phyloP scores from a whole-genome alignment of 108 stramenopile genomes.

The Nitzschia sp. region DNA sequence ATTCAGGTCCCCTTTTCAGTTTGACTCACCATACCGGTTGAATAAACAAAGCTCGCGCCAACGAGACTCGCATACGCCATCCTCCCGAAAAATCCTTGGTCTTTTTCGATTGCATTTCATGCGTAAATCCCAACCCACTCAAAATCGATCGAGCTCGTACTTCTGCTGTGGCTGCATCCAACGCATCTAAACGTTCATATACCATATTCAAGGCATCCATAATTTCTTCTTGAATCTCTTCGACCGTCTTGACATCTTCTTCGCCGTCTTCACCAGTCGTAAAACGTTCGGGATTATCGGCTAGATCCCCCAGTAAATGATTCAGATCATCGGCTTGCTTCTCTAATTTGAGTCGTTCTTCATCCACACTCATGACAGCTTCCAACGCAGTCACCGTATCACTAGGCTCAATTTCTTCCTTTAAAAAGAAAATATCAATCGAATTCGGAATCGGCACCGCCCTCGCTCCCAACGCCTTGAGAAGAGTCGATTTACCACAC shows the following conservation, averaged over 20 bases:
- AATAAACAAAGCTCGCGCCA: slow-evolving; percentile 96
- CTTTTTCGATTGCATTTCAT: slow-evolving; percentile 89
- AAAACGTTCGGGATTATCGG: slow-evolving; percentile 60
- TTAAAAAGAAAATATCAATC: slow-evolving; percentile 96
- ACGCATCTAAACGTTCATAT: slow-evolving; percentile 95
- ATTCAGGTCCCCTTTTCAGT: slow-evolving; percentile 2
- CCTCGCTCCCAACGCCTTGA: slow-evolving; percentile 90
- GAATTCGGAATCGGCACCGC: slow-evolving; percentile 94
- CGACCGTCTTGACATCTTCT: slow-evolving; percentile 57
- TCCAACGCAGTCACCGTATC: slow-evolving; percentile 94
- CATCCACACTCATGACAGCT: slow-evolving; percentile 98
- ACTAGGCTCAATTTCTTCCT: slow-evolving; percentile 93
- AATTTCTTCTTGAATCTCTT: slow-evolving; percentile 85
- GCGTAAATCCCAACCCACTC: slow-evolving; percentile 95
- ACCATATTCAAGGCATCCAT: slow-evolving; percentile 90
- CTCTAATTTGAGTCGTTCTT: slow-evolving; percentile 87
- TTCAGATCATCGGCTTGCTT: slow-evolving; percentile 92
- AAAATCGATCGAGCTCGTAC: slow-evolving; percentile 94
- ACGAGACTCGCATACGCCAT: slow-evolving; percentile 97
- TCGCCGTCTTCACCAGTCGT: slow-evolving; percentile 31
- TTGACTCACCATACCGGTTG: slow-evolving; percentile 82
- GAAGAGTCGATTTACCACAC: slow-evolving; percentile 85
- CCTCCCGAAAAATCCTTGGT: slow-evolving; percentile 98
- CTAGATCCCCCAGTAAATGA: slow-evolving; percentile 62
- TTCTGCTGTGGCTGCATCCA: slow-evolving; percentile 97